These are phyloP conservation scores for Alternaria triticimaculans DNA, from an alignment of 2,329 filamentous ascomycete genomes.

Conservation along the genomic window DNA sequence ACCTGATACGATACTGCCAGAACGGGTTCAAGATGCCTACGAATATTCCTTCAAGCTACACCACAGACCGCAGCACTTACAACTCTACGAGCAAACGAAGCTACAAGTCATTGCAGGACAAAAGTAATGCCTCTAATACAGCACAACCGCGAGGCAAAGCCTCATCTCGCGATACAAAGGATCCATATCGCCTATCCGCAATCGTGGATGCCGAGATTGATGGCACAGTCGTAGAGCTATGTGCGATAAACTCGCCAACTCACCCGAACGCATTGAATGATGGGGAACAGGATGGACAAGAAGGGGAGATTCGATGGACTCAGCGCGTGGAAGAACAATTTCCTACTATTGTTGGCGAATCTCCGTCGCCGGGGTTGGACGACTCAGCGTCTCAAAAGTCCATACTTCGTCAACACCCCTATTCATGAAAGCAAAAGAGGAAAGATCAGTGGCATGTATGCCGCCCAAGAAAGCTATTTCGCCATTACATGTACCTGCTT, in stretches of 20 bases:
- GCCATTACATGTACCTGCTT: neutral
- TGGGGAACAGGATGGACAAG: neutral
- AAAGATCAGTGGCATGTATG: neutral
- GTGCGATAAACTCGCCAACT: neutral
- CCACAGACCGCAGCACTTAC: neutral
- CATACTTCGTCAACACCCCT: neutral
- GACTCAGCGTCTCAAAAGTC: neutral
- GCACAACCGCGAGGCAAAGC: neutral
- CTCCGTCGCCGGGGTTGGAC: neutral
- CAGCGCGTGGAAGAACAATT: neutral
- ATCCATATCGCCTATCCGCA: neutral
- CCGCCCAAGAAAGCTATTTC: neutral
- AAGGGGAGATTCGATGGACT: neutral
- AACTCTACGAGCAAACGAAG: slow-evolving; percentile 2
- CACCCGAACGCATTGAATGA: neutral
- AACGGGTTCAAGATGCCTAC: slow-evolving; percentile 2
- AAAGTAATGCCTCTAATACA: neutral
- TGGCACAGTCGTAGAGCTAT: neutral
- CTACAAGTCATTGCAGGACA: slow-evolving; percentile 4
- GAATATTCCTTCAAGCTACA: neutral
- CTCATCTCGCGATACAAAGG: neutral
- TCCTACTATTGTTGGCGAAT: neutral
- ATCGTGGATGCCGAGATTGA: neutral
- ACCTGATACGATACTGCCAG: neutral
- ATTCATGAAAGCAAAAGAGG: neutral